Conservation (phyloP, 2,329 filamentous ascomycete species). For the Hypomyces perniciosus region DNA sequence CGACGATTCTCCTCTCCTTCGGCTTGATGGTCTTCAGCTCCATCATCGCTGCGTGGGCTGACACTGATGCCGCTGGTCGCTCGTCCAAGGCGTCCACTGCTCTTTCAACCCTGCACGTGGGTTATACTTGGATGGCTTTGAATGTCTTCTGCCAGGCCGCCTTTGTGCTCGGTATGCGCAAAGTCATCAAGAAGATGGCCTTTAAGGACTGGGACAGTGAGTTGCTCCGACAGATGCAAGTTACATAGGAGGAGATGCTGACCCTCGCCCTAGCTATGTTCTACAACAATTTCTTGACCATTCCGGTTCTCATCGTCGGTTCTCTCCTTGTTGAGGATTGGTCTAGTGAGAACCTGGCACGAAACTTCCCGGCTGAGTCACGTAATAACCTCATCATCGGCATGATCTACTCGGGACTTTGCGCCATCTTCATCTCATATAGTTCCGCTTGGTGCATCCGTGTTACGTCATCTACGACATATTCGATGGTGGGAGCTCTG, state of each 20-base stretch:
- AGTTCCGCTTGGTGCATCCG: slow-evolving; percentile 98
- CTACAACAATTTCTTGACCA: slow-evolving; percentile 98
- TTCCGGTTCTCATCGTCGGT: slow-evolving; percentile 78
- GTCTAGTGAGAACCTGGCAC: slow-evolving; percentile 74
- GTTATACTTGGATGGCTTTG: slow-evolving; percentile 96
- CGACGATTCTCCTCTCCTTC: slow-evolving; percentile 85
- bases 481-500: slow-evolving; percentile 95
- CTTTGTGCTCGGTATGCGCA: slow-evolving; percentile 89
- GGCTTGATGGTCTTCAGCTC: slow-evolving; percentile 95
- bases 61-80: slow-evolving; percentile 79
- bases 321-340: slow-evolving; percentile 87
- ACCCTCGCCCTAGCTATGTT: slow-evolving; percentile 74
- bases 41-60: slow-evolving; percentile 91
- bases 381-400: slow-evolving; percentile 76
- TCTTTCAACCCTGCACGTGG: slow-evolving; percentile 85
- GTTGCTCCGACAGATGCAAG: slow-evolving; percentile 33
- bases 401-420: slow-evolving; percentile 91
- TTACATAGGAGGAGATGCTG: slow-evolving; percentile 19
- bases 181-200: slow-evolving; percentile 98
- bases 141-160: slow-evolving; percentile 93
- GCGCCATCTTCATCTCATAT: slow-evolving; percentile 98
- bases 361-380: slow-evolving; percentile 80
- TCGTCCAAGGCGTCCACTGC: slow-evolving; percentile 60
- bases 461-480: slow-evolving; percentile 93
- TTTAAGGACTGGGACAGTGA: slow-evolving; percentile 99